phyloP scores from a whole-genome alignment of 2,329 filamentous ascomycete species.

The Elsinoe australis region DNA sequence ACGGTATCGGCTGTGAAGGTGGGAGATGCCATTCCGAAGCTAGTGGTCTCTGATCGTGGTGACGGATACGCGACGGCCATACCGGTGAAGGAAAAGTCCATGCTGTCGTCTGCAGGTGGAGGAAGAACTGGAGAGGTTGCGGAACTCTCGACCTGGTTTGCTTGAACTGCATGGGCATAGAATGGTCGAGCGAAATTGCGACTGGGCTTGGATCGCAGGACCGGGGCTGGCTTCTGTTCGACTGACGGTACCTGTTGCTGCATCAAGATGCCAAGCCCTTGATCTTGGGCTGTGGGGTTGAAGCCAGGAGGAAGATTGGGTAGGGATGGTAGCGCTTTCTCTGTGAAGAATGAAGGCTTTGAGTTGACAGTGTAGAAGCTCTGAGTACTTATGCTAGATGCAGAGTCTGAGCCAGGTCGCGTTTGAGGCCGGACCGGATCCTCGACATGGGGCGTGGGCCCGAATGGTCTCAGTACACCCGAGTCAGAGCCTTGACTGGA shows the following conservation, averaged over 20 bases:
- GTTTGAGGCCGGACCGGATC: neutral
- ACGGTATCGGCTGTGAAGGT: conserved; percentile 30
- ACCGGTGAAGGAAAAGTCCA: conserved; percentile 4
- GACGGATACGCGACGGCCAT: neutral
- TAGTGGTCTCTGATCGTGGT: conserved; percentile 6
- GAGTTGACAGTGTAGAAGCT: conserved; percentile 12
- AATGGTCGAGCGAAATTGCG: conserved; percentile 20
- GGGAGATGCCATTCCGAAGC: conserved; percentile 26
- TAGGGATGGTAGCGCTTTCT: neutral
- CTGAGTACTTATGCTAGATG: conserved; percentile 1
- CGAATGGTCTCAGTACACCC: neutral
- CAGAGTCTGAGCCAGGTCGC: neutral
- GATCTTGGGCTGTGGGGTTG: conserved; percentile 24
- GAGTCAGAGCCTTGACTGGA: neutral
- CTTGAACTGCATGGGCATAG: neutral
- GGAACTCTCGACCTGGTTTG: neutral
- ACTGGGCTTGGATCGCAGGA: conserved; percentile 5
- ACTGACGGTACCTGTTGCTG: conserved; percentile 18
- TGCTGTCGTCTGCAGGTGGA: conserved; percentile 17
- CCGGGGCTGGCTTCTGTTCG: conserved; percentile 21
- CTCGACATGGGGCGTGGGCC: neutral
- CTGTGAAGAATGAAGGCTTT: conserved; percentile 1
- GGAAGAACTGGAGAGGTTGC: conserved; percentile 16
- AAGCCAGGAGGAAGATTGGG: conserved; percentile 5
- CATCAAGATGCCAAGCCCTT: conserved; percentile 20